A percentile compares a stretch with the other conserved stretches of the same genome.
Conservation (phyloP, 2,329 filamentous ascomycete species). For the Fusarium nurragi region DNA sequence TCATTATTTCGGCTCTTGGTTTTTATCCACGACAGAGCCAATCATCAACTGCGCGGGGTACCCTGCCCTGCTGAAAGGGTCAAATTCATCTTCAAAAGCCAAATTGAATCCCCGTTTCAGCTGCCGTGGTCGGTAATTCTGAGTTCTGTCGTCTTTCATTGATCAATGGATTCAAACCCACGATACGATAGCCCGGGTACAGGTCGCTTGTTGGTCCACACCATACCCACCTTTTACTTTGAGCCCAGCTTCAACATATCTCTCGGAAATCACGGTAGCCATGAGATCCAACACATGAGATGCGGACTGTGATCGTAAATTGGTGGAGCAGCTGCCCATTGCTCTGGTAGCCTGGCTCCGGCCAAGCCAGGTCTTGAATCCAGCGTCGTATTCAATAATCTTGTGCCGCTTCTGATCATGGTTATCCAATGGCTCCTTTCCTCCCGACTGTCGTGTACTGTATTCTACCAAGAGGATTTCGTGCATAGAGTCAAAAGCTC, state of each 20-base stretch:
- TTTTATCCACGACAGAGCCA: conserved; percentile 11
- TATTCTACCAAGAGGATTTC: neutral
- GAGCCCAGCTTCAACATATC: conserved; percentile 6
- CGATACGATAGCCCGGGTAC: neutral
- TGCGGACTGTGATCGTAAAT: conserved; percentile 19
- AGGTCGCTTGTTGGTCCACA: neutral
- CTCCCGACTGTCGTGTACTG: conserved; percentile 8
- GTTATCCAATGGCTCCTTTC: neutral
- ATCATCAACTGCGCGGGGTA: conserved; percentile 27
- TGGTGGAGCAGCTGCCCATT: conserved; percentile 4
- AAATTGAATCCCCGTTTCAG: conserved; percentile 15
- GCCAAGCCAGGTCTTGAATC: conserved; percentile 15
- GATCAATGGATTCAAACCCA: neutral
- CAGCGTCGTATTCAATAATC: conserved; percentile 41
- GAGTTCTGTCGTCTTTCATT: neutral
- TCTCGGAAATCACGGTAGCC: conserved; percentile 1
- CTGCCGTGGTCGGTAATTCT: conserved; percentile 6
- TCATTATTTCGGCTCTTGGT: conserved; percentile 23
- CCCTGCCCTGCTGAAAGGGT: conserved; percentile 6
- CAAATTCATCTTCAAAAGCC: neutral
- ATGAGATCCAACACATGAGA: conserved; percentile 9
- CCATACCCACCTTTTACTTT: neutral
- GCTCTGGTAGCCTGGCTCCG: neutral
- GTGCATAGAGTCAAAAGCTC: conserved; percentile 1
- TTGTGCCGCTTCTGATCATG: conserved; percentile 38